Conservation (phyloP, 2,329 filamentous ascomycete species). For the Colletotrichum graminicola region DNA sequence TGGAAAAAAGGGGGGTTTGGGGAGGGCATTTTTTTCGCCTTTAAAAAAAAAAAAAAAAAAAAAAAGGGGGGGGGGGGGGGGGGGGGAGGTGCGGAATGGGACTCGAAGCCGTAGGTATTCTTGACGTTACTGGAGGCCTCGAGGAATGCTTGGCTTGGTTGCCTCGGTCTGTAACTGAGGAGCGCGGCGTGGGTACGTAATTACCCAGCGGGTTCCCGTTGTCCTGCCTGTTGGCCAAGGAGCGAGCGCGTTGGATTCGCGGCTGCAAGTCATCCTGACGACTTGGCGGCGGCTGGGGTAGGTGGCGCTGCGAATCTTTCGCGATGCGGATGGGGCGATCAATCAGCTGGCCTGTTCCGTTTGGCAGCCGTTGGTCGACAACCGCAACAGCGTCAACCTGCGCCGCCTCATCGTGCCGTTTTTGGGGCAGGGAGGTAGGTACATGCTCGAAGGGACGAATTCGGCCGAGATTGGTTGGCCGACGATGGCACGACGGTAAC, state of each 20-base stretch:
- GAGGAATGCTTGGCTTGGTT: constrained; percentile 36
- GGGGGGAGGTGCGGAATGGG: constrained; percentile 8
- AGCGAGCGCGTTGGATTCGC: background rate
- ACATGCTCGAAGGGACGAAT: constrained; percentile 7
- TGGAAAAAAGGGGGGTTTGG: background rate
- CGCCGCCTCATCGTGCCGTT: background rate
- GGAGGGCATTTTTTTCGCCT: constrained; percentile 18
- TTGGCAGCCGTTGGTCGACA: constrained; percentile 4
- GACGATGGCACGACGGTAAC: background rate
- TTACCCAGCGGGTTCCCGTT: background rate
- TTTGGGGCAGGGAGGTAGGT: background rate
- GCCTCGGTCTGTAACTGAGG: constrained; percentile 8
- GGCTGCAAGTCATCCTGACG: constrained; percentile 14
- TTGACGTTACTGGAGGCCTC: constrained; percentile 35
- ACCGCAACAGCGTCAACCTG: constrained; percentile 7
- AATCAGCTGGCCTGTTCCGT: constrained; percentile 14
- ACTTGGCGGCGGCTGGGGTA: background rate
- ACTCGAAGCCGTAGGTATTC: background rate
- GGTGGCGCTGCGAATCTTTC: constrained; percentile 30
- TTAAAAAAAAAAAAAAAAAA: background rate
- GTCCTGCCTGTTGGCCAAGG: background rate
- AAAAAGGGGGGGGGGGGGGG: too few species aligned
- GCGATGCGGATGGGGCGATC: constrained; percentile 8
- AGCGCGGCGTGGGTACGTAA: constrained; percentile 5
- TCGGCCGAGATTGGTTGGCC: constrained; percentile 15